A percentile compares a stretch with the other conserved stretches of the same genome.
Evolutionary conservation across 1,284 basidiomycete genomes (phyloP).

Genomic region (Sphagnurus paluster): DNA sequence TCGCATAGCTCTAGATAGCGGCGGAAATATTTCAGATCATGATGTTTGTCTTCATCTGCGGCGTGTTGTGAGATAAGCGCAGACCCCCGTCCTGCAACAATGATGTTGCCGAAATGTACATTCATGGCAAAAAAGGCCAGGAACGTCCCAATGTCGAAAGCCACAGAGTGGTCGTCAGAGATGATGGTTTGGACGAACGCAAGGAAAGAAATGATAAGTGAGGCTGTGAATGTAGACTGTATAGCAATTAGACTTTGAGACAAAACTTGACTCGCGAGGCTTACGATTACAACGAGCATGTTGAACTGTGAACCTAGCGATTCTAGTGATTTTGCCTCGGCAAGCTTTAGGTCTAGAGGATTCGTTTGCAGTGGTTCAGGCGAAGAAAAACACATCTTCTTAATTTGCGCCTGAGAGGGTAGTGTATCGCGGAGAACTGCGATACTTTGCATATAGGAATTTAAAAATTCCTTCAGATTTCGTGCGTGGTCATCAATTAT

Average conservation of each 20-base stretch:
- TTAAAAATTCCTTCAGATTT: constrained; percentile 10
- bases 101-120: constrained; percentile 28
- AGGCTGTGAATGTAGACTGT: constrained; percentile 19
- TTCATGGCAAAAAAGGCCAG: constrained; percentile 29
- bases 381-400: background rate
- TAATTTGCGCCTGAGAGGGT: background rate
- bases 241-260: background rate
- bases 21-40: constrained; percentile 23
- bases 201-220: constrained; percentile 21
- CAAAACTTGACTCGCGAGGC: background rate
- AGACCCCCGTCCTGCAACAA: constrained; percentile 27
- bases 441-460: constrained; percentile 10
- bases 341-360: background rate
- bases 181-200: constrained; percentile 19
- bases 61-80: constrained; percentile 23
- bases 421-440: constrained; percentile 9
- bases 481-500: constrained; percentile 6
- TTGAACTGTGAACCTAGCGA: constrained; percentile 16
- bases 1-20: constrained; percentile 28
- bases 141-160: constrained; percentile 29
- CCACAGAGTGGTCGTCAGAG: constrained; percentile 41
- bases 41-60: constrained; percentile 8
- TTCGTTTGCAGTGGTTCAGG: background rate
- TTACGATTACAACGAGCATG: constrained; percentile 19
- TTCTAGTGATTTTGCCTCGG: constrained; percentile 8